Conservation (phyloP, 345 rosid genomes). For the Microthlaspi erraticum region DNA sequence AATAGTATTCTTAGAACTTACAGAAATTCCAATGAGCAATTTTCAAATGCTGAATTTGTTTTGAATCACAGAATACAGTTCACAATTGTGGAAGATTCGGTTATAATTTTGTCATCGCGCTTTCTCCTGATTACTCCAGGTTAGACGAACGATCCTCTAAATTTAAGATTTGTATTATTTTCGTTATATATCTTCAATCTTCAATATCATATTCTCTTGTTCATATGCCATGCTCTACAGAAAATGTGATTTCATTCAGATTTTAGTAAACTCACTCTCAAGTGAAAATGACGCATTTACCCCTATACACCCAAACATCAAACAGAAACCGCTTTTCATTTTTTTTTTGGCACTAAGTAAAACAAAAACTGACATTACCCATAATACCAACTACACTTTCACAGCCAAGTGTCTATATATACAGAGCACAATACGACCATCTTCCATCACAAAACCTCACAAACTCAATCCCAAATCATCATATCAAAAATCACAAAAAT, state of each 20-base stretch:
- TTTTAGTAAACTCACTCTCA: neutral
- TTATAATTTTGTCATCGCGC: neutral
- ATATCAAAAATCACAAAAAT: neutral
- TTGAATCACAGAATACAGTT: slow-evolving; percentile 22
- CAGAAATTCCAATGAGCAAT: neutral
- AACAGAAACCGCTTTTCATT: slow-evolving; percentile 8
- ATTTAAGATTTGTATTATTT: neutral
- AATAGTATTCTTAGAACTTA: neutral
- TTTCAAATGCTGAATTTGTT: neutral
- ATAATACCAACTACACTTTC: slow-evolving; percentile 40
- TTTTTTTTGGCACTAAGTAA: neutral
- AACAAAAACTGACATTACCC: slow-evolving; percentile 39
- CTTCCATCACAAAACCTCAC: slow-evolving; percentile 29
- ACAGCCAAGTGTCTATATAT: slow-evolving; percentile 41
- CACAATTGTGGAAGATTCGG: neutral
- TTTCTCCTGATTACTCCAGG: slow-evolving; percentile 20
- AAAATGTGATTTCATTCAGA: slow-evolving; percentile 27
- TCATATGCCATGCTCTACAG: slow-evolving; percentile 31
- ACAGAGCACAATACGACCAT: slow-evolving; percentile 25
- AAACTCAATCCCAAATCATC: slow-evolving; percentile 23
- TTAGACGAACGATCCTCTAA: neutral
- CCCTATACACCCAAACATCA: neutral
- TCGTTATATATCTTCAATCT: neutral
- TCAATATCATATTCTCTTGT: slow-evolving; percentile 22
- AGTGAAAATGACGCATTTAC: slow-evolving; percentile 36